phyloP scores from a whole-genome alignment of 345 rosid species.

The Eucalyptus dawsonii region DNA sequence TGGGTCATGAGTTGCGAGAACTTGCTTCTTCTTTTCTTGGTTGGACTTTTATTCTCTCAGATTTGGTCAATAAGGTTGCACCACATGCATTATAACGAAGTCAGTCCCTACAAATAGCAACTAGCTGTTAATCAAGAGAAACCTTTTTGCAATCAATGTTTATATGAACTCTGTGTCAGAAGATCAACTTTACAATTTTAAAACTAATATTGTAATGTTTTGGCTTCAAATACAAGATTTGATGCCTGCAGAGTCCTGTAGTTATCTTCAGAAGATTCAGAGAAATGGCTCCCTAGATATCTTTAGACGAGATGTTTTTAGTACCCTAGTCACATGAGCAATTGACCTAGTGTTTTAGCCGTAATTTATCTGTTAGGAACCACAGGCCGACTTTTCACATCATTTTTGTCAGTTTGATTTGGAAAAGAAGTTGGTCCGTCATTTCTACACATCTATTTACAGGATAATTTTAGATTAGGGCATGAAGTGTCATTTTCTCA shows the following conservation, averaged over 20 bases:
- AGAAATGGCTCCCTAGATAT: neutral
- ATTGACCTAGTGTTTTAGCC: neutral
- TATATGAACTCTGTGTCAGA: neutral
- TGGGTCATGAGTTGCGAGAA: neutral
- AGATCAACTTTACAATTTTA: neutral
- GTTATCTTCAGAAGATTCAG: neutral
- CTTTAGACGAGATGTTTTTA: neutral
- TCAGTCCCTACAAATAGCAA: neutral
- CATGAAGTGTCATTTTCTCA: too few relatives aligned
- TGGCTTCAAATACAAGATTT: neutral
- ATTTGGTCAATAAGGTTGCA: neutral
- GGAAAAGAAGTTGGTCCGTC: neutral
- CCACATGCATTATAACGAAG: neutral
- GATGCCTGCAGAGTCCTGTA: neutral
- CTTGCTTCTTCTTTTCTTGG: neutral
- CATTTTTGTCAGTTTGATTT: neutral
- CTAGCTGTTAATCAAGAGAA: neutral
- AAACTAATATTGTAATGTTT: neutral
- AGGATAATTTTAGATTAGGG: too few relatives aligned
- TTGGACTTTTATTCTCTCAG: neutral
- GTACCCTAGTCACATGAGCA: neutral
- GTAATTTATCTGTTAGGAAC: neutral
- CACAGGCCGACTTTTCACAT: neutral
- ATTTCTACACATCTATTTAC: neutral
- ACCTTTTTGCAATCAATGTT: neutral